These are phyloP conservation scores for Solidago caesia DNA, from an alignment of 129 eudicot species.

Conservation along the genomic window DNA sequence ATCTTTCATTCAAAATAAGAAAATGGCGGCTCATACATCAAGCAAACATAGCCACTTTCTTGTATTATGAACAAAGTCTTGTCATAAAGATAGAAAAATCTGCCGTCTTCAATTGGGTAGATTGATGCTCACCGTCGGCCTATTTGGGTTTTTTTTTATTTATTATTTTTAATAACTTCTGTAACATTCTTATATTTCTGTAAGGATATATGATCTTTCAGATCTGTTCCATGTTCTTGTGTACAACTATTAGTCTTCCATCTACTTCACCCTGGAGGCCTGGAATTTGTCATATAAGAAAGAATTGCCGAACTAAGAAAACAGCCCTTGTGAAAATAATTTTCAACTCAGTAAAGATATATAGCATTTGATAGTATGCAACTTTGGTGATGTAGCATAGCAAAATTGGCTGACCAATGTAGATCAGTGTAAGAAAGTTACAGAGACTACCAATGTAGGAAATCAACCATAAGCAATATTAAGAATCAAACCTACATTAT, in stretches of 20 bases:
- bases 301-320: conserved; percentile 70
- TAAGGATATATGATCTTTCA: too few relatives aligned
- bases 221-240: conserved; percentile 11
- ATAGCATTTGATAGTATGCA: not conserved
- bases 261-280: conserved; percentile 60
- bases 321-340: conserved; percentile 51
- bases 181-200: too few relatives aligned
- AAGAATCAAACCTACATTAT: conserved; percentile 15
- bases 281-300: conserved; percentile 75
- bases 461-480: conserved; percentile 70
- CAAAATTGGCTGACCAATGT: conserved; percentile 58
- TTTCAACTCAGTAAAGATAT: not conserved
- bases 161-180: too few relatives aligned
- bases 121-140: not conserved
- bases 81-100: too few relatives aligned
- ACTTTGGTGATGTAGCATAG: not conserved
- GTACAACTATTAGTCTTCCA: conserved; percentile 48
- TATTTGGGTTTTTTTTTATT: too few relatives aligned
- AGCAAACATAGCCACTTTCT: too few relatives aligned
- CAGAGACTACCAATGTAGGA: conserved; percentile 70
- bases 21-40: not conserved
- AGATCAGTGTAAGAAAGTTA: conserved; percentile 73
- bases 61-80: too few relatives aligned
- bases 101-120: not conserved
- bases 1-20: not conserved